Evolutionary conservation across 1,139 yeast genomes (phyloP), one percentile per base, ranked within the genome.

Genomic region (Saccharomyces hybrid): DNA sequence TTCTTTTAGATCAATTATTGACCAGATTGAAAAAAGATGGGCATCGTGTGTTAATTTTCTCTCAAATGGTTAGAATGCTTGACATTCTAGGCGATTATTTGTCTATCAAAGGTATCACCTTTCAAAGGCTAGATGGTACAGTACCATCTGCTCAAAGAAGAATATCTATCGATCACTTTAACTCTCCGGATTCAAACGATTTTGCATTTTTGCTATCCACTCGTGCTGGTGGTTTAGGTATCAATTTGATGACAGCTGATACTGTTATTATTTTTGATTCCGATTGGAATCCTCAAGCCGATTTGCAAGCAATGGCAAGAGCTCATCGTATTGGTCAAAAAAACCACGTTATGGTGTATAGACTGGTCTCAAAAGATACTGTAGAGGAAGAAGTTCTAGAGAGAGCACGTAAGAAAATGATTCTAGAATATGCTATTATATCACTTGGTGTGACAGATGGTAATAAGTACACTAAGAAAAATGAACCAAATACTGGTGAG

Each of bases 301-400:
- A 19, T 19, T 19, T 19, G 23, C 23, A 19, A 19, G 23, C 23
- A 19, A 19, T 19, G 23, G 23, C 23, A 19, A 19, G 23, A 19
- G 23, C 23, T 19, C 23, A 19, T 19, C 23, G 23, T 19, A 19
- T 19, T 19, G 23, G 23, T 19, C 23, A 19, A 19, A 19, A 19
- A 19, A 19, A 19, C 23, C 23, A 19, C 23, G 23, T 19, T 19
- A 19, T 19, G 23, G 23, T 19, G 23, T 95, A 95, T 70, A 79
- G 99, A 68, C 88, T 95, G 74, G 98, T 93, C 23, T 86, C 97
- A 60, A 93, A 93, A 66, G 99, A 95, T 66, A 93, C 99, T 0
- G 96, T 93, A 19, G 99, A 93, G 71, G 99, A 93, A 70, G 96
- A 93, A 68, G 96, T 93, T 57, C 76, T 93, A 60, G 99, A 93